A percentile compares a stretch with the other conserved stretches of the same genome.
Conservation (phyloP, 2,329 filamentous ascomycete genomes). For the Cytospora leucostoma region DNA sequence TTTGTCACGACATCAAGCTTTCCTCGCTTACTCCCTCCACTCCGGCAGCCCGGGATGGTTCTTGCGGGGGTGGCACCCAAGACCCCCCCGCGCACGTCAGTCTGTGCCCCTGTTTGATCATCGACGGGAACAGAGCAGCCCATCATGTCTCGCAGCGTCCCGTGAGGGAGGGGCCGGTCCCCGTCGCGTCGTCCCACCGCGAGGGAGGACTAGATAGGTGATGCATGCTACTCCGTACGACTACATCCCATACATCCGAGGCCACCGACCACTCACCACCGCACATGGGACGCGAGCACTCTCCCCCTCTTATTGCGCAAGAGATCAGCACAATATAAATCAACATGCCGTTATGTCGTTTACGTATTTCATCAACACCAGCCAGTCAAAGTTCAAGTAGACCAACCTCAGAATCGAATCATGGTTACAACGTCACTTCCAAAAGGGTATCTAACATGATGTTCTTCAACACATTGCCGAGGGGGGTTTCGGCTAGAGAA, state of each 20-base stretch:
- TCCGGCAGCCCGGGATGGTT: no score
- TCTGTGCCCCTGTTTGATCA: not conserved
- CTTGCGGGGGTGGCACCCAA: not conserved
- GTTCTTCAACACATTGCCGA: conserved; percentile 26
- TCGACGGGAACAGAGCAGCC: not conserved
- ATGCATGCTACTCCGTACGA: no score
- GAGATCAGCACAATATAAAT: not conserved
- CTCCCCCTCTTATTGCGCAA: no score
- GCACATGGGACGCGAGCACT: no score
- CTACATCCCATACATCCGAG: no score
- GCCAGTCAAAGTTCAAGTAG: not conserved
- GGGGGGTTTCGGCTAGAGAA: not conserved
- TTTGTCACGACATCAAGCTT: no score
- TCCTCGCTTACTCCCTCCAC: no score
- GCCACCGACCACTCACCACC: no score
- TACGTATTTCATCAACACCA: not conserved
- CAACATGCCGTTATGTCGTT: not conserved
- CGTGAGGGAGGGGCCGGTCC: no score
- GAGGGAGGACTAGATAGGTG: no score
- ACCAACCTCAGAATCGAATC: not conserved
- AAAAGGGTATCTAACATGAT: conserved; percentile 27
- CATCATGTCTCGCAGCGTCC: no score
- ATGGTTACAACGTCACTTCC: conserved; percentile 12
- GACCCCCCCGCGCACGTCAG: not conserved
- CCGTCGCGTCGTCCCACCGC: no score